Evolutionary conservation across 805 yeast genomes (phyloP).

Genomic region (Yarrowia divulgata): DNA sequence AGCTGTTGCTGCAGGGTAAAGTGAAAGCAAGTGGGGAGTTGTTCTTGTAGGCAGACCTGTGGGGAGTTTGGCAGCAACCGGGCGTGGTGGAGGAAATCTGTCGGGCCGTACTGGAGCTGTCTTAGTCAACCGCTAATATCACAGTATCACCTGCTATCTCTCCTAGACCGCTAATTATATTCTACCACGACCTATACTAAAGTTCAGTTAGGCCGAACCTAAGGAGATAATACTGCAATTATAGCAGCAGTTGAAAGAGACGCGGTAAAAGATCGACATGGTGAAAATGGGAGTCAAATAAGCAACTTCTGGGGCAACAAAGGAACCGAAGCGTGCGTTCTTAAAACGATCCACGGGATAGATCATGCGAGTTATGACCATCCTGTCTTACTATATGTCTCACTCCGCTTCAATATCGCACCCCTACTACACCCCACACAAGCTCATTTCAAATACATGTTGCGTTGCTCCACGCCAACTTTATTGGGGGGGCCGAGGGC

Average conservation of each 20-base stretch:
- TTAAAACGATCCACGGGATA: too few species aligned
- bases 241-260: background rate
- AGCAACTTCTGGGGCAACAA: background rate
- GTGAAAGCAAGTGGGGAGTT: constrained; percentile 1
- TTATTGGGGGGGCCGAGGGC: background rate
- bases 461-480: constrained; percentile 14
- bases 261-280: background rate
- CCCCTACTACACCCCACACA: constrained; percentile 3
- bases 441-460: background rate
- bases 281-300: background rate
- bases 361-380: too few species aligned
- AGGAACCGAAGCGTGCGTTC: too few species aligned
- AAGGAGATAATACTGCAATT: background rate
- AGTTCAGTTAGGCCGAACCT: constrained; percentile 8
- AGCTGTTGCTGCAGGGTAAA: constrained; percentile 20
- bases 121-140: background rate
- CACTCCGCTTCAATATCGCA: too few species aligned
- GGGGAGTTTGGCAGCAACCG: background rate
- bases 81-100: too few species aligned
- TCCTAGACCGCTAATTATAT: background rate
- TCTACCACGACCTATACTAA: background rate
- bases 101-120: background rate
- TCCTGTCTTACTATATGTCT: too few species aligned
- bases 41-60: constrained; percentile 4
- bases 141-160: background rate